These are phyloP conservation scores for Chaetothyriales sp. DNA, from an alignment of 2,329 filamentous ascomycete species.

Conservation along the genomic window DNA sequence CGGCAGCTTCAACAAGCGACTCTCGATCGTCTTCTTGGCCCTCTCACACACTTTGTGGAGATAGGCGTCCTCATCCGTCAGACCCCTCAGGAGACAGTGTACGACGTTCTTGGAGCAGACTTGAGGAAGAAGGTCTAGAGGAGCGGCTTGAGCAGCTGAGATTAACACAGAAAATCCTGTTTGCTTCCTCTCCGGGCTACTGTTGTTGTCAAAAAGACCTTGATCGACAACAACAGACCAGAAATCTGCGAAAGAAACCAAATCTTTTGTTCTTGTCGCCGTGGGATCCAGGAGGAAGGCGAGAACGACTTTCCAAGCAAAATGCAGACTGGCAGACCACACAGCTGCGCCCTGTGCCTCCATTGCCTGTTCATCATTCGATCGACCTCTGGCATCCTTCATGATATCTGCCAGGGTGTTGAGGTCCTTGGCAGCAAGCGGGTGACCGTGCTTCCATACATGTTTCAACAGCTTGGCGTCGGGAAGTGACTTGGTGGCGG, in stretches of 20 bases:
- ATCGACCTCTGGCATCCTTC: constrained; percentile 43
- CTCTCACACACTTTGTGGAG: constrained; percentile 66
- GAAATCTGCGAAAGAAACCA: constrained; percentile 51
- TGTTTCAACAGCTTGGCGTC: constrained; percentile 49
- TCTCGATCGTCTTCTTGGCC: constrained; percentile 55
- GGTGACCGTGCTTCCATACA: constrained; percentile 59
- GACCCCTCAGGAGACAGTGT: constrained; percentile 67
- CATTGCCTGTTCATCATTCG: constrained; percentile 19
- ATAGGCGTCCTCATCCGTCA: constrained; percentile 60
- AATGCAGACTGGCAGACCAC: constrained; percentile 68
- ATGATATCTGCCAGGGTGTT: constrained; percentile 58
- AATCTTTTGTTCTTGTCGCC: constrained; percentile 16
- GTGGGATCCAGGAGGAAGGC: constrained; percentile 23
- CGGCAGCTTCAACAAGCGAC: constrained; percentile 30
- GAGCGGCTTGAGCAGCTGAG: constrained; percentile 21
- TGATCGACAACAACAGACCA: constrained; percentile 81
- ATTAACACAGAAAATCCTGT: constrained; percentile 49
- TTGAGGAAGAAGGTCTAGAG: constrained; percentile 35
- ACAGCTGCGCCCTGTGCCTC: constrained; percentile 41
- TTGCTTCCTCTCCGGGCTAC: constrained; percentile 79
- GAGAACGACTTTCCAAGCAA: constrained; percentile 76
- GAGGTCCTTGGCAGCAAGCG: constrained; percentile 54
- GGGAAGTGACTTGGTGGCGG: constrained; percentile 49
- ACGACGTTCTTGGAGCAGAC: constrained; percentile 77
- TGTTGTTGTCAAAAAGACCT: constrained; percentile 64